These are phyloP conservation scores for Ogataea glucozyma DNA, from an alignment of 805 yeast species.

Conservation along the genomic window DNA sequence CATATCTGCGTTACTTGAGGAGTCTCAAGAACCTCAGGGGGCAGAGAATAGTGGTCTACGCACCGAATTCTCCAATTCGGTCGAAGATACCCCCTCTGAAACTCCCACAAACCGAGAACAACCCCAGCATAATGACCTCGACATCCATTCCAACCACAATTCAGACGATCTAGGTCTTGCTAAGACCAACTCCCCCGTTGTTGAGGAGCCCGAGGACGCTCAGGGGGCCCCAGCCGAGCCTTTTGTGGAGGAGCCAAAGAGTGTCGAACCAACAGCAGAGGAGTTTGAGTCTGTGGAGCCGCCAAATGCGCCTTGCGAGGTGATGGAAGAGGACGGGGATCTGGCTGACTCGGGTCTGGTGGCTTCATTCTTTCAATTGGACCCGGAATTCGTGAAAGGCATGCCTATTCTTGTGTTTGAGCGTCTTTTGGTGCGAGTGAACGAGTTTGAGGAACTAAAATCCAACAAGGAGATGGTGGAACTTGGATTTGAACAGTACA, in stretches of 20 bases:
- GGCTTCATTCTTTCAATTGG: slow-evolving; percentile 38
- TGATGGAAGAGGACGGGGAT: background rate
- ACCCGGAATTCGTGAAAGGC: slow-evolving; percentile 23
- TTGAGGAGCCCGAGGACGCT: background rate
- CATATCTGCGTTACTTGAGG: too few relatives aligned
- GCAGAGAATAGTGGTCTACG: background rate
- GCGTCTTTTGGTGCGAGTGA: slow-evolving; percentile 33
- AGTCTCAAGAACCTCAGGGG: background rate
- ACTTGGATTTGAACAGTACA: slow-evolving; percentile 43
- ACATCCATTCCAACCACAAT: too few relatives aligned
- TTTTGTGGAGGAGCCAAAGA: slow-evolving; percentile 5
- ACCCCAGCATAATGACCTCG: too few relatives aligned
- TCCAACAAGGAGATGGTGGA: slow-evolving; percentile 40
- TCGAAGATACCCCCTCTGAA: too few relatives aligned
- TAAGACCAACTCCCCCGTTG: background rate
- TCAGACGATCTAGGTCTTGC: too few relatives aligned
- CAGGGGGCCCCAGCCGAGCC: slow-evolving; percentile 2
- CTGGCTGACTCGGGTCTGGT: slow-evolving; percentile 24
- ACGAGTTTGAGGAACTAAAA: slow-evolving; percentile 38
- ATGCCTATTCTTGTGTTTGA: slow-evolving; percentile 26
- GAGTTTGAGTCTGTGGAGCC: too few relatives aligned
- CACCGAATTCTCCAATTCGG: background rate
- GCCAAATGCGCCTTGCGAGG: too few relatives aligned
- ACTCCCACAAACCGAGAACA: too few relatives aligned
- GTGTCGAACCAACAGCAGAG: slow-evolving; percentile 2